These are phyloP conservation scores for Verticillium dahliae DNA, from an alignment of 2,329 filamentous ascomycete species.

Conservation along the genomic window DNA sequence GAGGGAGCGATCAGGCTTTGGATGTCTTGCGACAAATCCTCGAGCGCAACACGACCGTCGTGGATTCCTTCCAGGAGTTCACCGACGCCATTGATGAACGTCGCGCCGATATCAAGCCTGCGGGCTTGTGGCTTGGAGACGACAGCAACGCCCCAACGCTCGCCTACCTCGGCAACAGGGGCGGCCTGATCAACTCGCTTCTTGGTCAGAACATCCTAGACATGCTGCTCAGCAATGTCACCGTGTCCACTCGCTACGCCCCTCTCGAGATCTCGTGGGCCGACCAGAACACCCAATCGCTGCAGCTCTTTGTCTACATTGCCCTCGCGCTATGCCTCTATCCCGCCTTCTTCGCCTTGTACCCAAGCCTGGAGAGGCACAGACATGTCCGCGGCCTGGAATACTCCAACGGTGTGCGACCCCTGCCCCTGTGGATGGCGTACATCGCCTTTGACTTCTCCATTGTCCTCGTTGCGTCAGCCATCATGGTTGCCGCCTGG, in stretches of 20 bases:
- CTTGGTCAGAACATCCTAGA: slow-evolving; percentile 61
- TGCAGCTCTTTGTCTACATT: slow-evolving; percentile 79
- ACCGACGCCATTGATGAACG: slow-evolving; percentile 55
- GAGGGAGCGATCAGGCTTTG: slow-evolving; percentile 8
- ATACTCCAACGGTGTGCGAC: slow-evolving; percentile 85
- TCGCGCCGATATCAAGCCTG: slow-evolving; percentile 64
- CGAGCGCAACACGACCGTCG: slow-evolving; percentile 33
- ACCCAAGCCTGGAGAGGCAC: slow-evolving; percentile 78
- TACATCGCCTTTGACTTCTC: slow-evolving; percentile 76
- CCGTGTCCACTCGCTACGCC: slow-evolving; percentile 66
- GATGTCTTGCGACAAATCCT: background rate
- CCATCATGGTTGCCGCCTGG: slow-evolving; percentile 64
- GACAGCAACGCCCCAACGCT: slow-evolving; percentile 54
- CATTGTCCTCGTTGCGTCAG: slow-evolving; percentile 62
- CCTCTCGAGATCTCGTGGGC: slow-evolving; percentile 68
- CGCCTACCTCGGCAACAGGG: slow-evolving; percentile 61
- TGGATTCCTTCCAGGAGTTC: slow-evolving; percentile 63
- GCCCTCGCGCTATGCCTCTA: slow-evolving; percentile 71
- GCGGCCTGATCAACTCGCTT: slow-evolving; percentile 48
- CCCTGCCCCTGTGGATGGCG: slow-evolving; percentile 76
- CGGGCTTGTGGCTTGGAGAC: slow-evolving; percentile 73
- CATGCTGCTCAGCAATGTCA: slow-evolving; percentile 58
- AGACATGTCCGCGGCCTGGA: slow-evolving; percentile 76
- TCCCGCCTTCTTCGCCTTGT: slow-evolving; percentile 82
- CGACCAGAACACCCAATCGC: slow-evolving; percentile 56